These are phyloP conservation scores for Leccinum fibrillosum DNA, from an alignment of 768 basidiomycete species.

Conservation along the genomic window DNA sequence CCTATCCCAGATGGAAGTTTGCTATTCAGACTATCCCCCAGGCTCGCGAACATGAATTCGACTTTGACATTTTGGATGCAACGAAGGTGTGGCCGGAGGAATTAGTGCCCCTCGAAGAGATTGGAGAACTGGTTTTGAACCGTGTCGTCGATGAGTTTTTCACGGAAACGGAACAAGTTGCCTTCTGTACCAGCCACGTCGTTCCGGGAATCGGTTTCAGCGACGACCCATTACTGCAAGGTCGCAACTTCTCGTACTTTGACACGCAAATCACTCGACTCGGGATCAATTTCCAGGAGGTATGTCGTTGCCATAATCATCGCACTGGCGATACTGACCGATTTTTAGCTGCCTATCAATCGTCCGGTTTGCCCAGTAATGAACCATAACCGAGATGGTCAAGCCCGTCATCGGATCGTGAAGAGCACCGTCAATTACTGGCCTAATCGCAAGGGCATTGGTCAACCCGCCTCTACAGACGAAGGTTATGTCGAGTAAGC, in stretches of 20 bases:
- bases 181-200: conserved; percentile 69
- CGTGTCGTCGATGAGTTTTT: conserved; percentile 73
- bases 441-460: conserved; percentile 67
- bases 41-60: conserved; percentile 73
- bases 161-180: conserved; percentile 84
- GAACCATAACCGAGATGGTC: conserved; percentile 66
- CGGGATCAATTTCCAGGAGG: conserved; percentile 77
- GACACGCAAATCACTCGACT: conserved; percentile 82
- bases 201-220: conserved; percentile 70
- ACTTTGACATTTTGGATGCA: conserved; percentile 84
- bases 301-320: conserved; percentile 16
- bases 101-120: conserved; percentile 67
- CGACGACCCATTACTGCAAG: conserved; percentile 79
- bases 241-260: conserved; percentile 83
- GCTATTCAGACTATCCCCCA: conserved; percentile 65
- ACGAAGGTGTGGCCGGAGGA: conserved; percentile 88
- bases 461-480: conserved; percentile 43
- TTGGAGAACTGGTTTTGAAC: conserved; percentile 72
- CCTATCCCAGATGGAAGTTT: conserved; percentile 75
- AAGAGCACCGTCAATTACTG: conserved; percentile 70
- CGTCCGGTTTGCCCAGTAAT: conserved; percentile 72
- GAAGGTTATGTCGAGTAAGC: conserved; percentile 57
- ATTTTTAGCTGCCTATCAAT: conserved; percentile 71
- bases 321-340: not conserved
- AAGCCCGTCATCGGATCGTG: conserved; percentile 52